A percentile compares a stretch with the other conserved stretches of the same genome.
Evolutionary conservation across 495 filamentous ascomycete genomes (phyloP).

Genomic region (Penicilliopsis zonata): DNA sequence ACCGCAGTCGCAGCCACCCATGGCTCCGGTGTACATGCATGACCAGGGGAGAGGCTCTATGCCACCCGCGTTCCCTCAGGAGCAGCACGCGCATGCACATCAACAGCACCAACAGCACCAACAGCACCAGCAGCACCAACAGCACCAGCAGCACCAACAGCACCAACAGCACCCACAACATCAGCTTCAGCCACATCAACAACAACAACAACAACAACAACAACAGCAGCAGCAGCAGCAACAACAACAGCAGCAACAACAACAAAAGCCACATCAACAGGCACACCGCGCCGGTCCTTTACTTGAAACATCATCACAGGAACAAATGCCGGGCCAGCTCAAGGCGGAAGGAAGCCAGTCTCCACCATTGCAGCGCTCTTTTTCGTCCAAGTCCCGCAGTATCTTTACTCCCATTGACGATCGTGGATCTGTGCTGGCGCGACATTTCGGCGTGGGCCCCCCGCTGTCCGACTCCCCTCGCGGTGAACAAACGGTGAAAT

Average conservation of each 20-base stretch:
- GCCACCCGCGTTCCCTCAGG: constrained; percentile 36
- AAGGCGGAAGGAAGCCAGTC: constrained; percentile 37
- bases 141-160: too few species aligned
- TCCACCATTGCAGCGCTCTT: constrained; percentile 49
- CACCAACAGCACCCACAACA: too few species aligned
- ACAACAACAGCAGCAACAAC: too few species aligned
- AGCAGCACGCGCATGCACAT: too few species aligned
- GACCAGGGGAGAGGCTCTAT: constrained; percentile 49
- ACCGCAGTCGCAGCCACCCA: constrained; percentile 32
- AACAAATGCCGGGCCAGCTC: constrained; percentile 24
- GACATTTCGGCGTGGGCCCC: constrained; percentile 59
- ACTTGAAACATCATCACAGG: constrained; percentile 21
- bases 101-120: too few species aligned
- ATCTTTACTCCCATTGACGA: constrained; percentile 98
- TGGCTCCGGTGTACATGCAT: constrained; percentile 52
- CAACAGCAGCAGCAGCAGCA: too few species aligned
- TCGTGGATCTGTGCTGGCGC: constrained; percentile 73
- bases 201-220: too few species aligned
- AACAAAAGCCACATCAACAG: too few species aligned
- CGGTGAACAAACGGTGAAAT: constrained; percentile 24
- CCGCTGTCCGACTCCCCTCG: constrained; percentile 33
- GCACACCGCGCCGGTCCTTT: constrained; percentile 28
- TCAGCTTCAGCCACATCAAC: too few species aligned
- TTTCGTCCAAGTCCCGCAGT: constrained; percentile 74
- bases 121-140: too few species aligned